Evolutionary conservation across 257 asterid genomes (phyloP).

Genomic region (Ajuga chamaepitys): DNA sequence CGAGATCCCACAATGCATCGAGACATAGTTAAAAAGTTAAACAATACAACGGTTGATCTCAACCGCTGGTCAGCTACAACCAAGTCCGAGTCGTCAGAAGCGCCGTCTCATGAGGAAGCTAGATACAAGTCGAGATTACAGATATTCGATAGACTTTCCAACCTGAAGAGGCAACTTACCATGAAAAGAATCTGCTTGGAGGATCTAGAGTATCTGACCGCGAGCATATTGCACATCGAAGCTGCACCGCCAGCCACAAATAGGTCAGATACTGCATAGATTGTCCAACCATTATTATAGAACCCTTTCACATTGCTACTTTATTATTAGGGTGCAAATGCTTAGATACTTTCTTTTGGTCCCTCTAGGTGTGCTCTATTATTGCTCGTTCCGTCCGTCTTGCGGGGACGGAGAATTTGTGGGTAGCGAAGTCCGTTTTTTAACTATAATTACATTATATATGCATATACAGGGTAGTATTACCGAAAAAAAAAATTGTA

Average conservation of each 20-base stretch:
- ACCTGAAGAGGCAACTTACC: neutral
- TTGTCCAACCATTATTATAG: no score
- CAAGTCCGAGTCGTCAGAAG: slow-evolving; percentile 9
- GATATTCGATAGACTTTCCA: slow-evolving; percentile 1
- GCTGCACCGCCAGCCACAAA: slow-evolving; percentile 7
- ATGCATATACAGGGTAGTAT: no score
- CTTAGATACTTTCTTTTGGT: no score
- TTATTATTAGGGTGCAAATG: no score
- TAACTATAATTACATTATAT: no score
- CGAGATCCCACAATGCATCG: slow-evolving; percentile 12
- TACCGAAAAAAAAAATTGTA: no score
- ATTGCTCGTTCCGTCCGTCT: no score
- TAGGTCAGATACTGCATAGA: neutral
- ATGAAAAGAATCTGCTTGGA: slow-evolving; percentile 6
- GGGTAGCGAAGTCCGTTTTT: no score
- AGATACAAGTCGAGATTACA: slow-evolving; percentile 15
- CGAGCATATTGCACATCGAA: slow-evolving; percentile 30
- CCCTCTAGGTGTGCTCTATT: no score
- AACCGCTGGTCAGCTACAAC: slow-evolving; percentile 33
- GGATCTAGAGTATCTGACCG: slow-evolving; percentile 32
- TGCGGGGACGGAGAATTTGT: no score
- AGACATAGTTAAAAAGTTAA: slow-evolving; percentile 31
- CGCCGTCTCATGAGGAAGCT: slow-evolving; percentile 15
- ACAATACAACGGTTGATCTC: slow-evolving; percentile 15
- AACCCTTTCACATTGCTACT: no score